Evolutionary conservation across 2,329 filamentous ascomycete genomes (phyloP).

Genomic region (Cladobotryum mycophilum): DNA sequence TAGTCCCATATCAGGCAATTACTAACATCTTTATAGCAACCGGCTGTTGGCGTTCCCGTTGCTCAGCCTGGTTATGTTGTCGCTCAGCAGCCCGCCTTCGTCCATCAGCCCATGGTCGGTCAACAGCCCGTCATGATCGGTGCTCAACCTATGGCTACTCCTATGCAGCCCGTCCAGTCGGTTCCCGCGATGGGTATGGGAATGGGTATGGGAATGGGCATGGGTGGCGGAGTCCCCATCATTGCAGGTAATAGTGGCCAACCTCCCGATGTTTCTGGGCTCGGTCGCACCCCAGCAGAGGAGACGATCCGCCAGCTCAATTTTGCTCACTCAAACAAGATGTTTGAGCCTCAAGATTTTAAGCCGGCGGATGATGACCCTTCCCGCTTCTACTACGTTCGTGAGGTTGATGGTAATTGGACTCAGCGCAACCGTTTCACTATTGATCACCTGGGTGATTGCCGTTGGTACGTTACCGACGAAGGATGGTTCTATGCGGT

Average conservation of each 20-base stretch:
- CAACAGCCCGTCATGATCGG: constrained; percentile 30
- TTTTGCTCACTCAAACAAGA: constrained; percentile 43
- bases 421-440: constrained; percentile 52
- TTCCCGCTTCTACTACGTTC: constrained; percentile 54
- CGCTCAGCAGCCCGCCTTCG: constrained; percentile 27
- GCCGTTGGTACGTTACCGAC: constrained; percentile 53
- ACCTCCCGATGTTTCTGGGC: constrained; percentile 44
- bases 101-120: constrained; percentile 26
- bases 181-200: constrained; percentile 22
- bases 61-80: constrained; percentile 26
- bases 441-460: constrained; percentile 52
- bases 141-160: constrained; percentile 20
- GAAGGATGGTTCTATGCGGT: constrained; percentile 57
- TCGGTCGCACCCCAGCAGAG: constrained; percentile 46
- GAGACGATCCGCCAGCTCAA: constrained; percentile 40
- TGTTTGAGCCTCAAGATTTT: constrained; percentile 55
- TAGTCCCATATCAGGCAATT: background rate
- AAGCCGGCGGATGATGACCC: constrained; percentile 56
- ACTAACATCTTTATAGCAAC: constrained; percentile 24
- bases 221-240: constrained; percentile 22
- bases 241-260: constrained; percentile 37
- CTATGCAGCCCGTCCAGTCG: constrained; percentile 20
- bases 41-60: constrained; percentile 21
- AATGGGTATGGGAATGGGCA: constrained; percentile 6
- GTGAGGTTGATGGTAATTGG: constrained; percentile 55